phyloP scores from a whole-genome alignment of 768 basidiomycete species.

The Suillus plorans region DNA sequence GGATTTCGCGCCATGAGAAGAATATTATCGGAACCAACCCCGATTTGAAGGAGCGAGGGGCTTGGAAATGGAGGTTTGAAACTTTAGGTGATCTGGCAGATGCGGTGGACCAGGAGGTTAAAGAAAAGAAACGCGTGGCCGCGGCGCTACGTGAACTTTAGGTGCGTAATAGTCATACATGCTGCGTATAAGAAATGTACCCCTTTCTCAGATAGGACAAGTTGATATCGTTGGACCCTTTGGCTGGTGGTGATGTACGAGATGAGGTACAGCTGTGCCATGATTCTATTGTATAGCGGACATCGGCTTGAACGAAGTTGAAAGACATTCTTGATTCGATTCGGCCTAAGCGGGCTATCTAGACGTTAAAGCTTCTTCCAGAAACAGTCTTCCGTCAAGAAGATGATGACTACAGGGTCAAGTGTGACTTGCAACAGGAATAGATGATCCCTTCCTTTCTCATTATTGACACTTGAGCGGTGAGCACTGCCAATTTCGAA shows the following conservation, averaged over 20 bases:
- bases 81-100: slow-evolving; percentile 62
- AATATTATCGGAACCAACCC: slow-evolving; percentile 33
- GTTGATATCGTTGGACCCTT: background rate
- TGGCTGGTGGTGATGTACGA: background rate
- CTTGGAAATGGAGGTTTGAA: slow-evolving; percentile 53
- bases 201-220: background rate
- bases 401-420: background rate
- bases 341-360: background rate
- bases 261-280: background rate
- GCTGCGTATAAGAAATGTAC: background rate
- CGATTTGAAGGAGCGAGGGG: slow-evolving; percentile 44
- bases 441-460: background rate
- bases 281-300: background rate
- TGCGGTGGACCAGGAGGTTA: slow-evolving; percentile 48
- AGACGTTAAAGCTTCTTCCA: background rate
- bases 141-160: background rate
- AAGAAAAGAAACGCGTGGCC: background rate
- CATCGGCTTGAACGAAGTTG: background rate
- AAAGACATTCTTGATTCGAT: background rate
- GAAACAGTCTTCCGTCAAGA: background rate
- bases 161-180: background rate
- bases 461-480: background rate
- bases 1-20: slow-evolving; percentile 53
- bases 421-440: background rate
- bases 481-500: background rate